phyloP scores from a whole-genome alignment of 306 rosid species.

The Castanea mollissima region DNA sequence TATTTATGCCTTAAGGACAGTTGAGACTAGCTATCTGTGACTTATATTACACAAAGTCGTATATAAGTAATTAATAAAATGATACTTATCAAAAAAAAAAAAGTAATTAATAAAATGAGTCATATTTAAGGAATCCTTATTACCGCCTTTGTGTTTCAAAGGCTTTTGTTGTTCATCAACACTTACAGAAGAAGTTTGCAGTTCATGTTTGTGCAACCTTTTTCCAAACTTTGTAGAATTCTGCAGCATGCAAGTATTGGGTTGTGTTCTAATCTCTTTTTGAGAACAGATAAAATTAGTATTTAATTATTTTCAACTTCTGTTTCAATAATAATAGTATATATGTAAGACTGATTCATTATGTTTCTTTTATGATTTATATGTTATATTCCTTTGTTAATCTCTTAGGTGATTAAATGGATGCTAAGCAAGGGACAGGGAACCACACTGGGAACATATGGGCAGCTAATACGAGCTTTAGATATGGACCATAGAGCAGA shows the following conservation, averaged over 20 bases:
- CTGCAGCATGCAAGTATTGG: neutral
- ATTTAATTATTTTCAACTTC: neutral
- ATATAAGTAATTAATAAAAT: too few species aligned
- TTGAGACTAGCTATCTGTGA: too few species aligned
- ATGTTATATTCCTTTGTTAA: neutral
- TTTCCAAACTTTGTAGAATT: neutral
- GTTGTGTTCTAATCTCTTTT: neutral
- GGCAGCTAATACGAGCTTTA: conserved; percentile 73
- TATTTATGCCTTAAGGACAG: too few species aligned
- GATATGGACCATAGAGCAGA: conserved; percentile 88
- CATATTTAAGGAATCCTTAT: too few species aligned
- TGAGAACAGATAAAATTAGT: neutral
- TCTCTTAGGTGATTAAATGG: conserved; percentile 80
- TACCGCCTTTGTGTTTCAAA: too few species aligned
- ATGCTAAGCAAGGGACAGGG: conserved; percentile 98
- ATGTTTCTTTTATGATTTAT: neutral
- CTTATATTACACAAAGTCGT: too few species aligned
- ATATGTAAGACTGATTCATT: neutral
- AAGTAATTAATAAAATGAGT: too few species aligned
- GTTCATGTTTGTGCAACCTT: neutral
- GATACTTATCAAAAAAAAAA: too few species aligned
- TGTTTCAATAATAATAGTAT: neutral
- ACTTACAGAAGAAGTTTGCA: neutral
- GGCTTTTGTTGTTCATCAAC: too few species aligned
- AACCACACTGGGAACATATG: conserved; percentile 76